Conservation (phyloP, 2,329 filamentous ascomycete genomes). For the Berkeleyomyces basicola region DNA sequence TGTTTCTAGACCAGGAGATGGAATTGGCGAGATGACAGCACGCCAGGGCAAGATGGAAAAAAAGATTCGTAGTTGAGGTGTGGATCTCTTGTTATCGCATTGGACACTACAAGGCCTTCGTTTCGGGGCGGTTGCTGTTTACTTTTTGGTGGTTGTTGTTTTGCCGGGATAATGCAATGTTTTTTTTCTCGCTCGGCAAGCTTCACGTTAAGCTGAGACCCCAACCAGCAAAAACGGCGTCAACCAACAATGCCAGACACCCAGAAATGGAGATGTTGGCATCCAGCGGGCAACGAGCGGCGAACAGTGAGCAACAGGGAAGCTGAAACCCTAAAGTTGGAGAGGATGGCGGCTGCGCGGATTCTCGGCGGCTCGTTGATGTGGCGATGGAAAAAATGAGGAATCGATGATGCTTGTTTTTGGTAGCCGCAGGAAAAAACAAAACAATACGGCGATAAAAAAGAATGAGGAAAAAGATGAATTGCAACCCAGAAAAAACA, state of each 20-base stretch:
- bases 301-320: not conserved
- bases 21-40: not conserved
- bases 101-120: not conserved
- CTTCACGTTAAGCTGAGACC: not conserved
- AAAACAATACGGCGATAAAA: not conserved
- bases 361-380: not conserved
- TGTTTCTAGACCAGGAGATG: not conserved
- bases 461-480: not conserved
- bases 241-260: not conserved
- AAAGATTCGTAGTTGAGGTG: not conserved
- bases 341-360: not conserved
- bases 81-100: constrained; percentile 2
- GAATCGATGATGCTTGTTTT: constrained; percentile 3
- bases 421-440: not conserved
- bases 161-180: not conserved
- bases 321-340: not conserved
- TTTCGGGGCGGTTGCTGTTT: not conserved
- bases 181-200: not conserved
- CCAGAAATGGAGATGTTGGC: not conserved
- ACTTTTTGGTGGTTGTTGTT: not conserved
- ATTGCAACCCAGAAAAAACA: not conserved
- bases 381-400: not conserved
- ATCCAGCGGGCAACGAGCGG: not conserved
- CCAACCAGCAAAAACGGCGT: not conserved
- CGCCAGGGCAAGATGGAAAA: not conserved